Base-by-base conservation (phyloP, 805 yeast species). In the Starmera pachycereana region DNA sequence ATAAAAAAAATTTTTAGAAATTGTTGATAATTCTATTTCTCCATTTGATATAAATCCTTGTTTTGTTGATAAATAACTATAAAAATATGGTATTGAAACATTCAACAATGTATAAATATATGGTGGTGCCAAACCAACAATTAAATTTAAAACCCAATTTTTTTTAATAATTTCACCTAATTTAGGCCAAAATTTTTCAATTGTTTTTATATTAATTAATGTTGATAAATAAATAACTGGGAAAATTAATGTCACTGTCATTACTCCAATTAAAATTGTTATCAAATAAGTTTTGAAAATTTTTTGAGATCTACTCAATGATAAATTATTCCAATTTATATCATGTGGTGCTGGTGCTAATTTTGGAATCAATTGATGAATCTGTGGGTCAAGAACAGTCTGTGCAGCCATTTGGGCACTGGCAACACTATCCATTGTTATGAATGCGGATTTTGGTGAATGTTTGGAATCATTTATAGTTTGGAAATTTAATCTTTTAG, bases 341-440 rank as follows among this genome's bases (percentile, higher is more conserved):
- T 90, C 98, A 54, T 83, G 90, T 3, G 98, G 97, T 2, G 97
- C 95, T 0, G 97, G 97, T 1, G 97, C 98, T 40, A 88, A 65
- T 32, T 72, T 68, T 5, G 96, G 83, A 36, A 89, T 85, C 39
- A 92, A 67, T 41, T 80, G 81, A 54, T 84, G 79, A 12, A 92
- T 86, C 41, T 84, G 74, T 1, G 97, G 97, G 54, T 89, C 96
- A 40, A 92, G 59, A 0, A 90, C 89, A 0, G 97, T 90, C 58
- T 92, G 98, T 0, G 97, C 96, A 31, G 90, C 81, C 86, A 88
- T 81, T 58, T 90, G 98, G 4, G 97, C 97, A 46, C 89, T 80
- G 0, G 96, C 95, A 4, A 88, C 97, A 0, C 92, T 75, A 48
- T 85, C 90, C 96, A 90, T 84, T 0, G 97, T 92, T 8, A 90